Evolutionary conservation across 495 filamentous ascomycete genomes (phyloP).

Genomic region (Talaromyces proteolyticus): DNA sequence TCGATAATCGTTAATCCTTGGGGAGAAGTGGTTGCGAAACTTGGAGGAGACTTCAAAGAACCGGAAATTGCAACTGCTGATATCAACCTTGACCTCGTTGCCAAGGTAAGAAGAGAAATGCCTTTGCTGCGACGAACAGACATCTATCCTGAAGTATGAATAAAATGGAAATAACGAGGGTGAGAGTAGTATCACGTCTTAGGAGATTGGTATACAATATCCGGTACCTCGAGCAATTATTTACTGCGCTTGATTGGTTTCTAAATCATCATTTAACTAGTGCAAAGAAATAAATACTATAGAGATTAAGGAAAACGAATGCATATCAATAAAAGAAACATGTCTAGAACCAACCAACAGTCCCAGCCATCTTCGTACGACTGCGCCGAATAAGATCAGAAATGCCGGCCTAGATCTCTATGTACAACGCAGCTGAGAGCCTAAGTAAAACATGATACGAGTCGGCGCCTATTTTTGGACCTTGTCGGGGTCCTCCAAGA

Average conservation of each 20-base stretch:
- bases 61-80: constrained; percentile 47
- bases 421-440: constrained; percentile 29
- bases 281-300: background rate
- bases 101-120: constrained; percentile 54
- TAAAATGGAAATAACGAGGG: background rate
- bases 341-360: constrained; percentile 29
- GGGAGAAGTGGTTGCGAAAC: constrained; percentile 66
- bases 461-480: constrained; percentile 27
- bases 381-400: constrained; percentile 21
- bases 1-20: constrained; percentile 86
- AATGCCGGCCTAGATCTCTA: constrained; percentile 33
- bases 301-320: constrained; percentile 13
- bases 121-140: constrained; percentile 58
- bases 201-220: too few relatives aligned
- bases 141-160: constrained; percentile 54
- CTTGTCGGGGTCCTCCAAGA: constrained; percentile 70
- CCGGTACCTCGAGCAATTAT: too few relatives aligned
- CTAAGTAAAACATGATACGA: constrained; percentile 23
- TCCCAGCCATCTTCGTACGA: constrained; percentile 10
- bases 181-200: too few relatives aligned
- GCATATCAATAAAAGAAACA: constrained; percentile 29
- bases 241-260: background rate
- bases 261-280: background rate
- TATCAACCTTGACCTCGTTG: constrained; percentile 43
- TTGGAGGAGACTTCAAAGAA: constrained; percentile 46